Conservation (phyloP, 2,329 filamentous ascomycete species). For the Aspergillus sp. region DNA sequence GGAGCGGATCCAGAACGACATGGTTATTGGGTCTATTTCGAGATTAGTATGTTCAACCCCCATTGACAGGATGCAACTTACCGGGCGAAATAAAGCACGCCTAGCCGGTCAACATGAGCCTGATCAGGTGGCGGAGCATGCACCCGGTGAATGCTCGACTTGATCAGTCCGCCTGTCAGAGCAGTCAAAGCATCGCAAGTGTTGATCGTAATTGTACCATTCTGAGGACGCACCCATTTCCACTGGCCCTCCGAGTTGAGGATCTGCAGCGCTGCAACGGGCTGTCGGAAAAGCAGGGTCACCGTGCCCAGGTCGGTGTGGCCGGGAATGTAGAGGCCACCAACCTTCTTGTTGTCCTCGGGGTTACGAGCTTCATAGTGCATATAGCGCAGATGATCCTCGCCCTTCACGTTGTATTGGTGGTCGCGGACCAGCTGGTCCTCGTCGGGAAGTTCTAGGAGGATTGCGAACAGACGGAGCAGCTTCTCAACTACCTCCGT, state of each 20-base stretch:
- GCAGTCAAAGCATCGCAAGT: constrained; percentile 51
- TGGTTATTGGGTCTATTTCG: constrained; percentile 42
- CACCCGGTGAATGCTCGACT: constrained; percentile 53
- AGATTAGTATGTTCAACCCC: neutral
- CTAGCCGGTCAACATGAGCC: constrained; percentile 43
- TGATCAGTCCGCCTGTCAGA: constrained; percentile 52
- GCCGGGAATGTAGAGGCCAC: constrained; percentile 47
- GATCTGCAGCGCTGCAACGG: constrained; percentile 58
- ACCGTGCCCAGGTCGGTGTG: constrained; percentile 60
- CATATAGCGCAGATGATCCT: constrained; percentile 65
- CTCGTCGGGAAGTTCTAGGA: constrained; percentile 61
- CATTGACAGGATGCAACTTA: constrained; percentile 5
- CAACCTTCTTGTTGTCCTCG: constrained; percentile 49
- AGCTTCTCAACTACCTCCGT: constrained; percentile 42
- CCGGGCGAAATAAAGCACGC: constrained; percentile 50
- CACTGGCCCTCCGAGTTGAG: constrained; percentile 49
- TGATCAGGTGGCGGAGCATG: constrained; percentile 51
- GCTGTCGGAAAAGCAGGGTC: constrained; percentile 60
- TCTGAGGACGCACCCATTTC: constrained; percentile 52
- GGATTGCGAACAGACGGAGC: constrained; percentile 60
- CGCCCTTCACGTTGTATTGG: constrained; percentile 57
- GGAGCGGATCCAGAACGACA: constrained; percentile 39
- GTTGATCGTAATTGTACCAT: constrained; percentile 54
- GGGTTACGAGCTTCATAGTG: constrained; percentile 52
- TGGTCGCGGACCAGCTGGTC: constrained; percentile 57